Base-by-base conservation (phyloP, 2,329 filamentous ascomycete genomes). In the Endothia cerciana region DNA sequence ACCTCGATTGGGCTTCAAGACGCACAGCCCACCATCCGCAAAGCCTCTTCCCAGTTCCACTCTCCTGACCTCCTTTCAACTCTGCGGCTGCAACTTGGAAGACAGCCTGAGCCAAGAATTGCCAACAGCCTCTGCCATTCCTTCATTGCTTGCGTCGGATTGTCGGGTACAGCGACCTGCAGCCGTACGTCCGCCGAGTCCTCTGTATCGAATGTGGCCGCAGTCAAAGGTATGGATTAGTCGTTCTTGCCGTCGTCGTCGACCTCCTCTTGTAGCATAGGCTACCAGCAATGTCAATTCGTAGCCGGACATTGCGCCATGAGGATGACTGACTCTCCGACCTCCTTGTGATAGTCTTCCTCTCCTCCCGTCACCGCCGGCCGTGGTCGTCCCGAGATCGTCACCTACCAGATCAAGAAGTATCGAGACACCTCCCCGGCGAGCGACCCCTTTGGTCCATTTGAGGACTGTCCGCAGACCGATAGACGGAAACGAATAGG, bases 381-480 rank as follows among this genome's bases (percentile, higher is more conserved):
- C 4, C 8, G 38, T 13, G 51, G 38, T 8, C 38, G 36, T 17
- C 19, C 8, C 10, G 51, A 36, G 22, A 38, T n/a, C 36, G 25
- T 57, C 19, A 63, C 61, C 25, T 63, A 49, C 11, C 61, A 63
- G 15, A 63, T 63, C 51, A 45, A 63, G 30, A 45, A 36, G 13
- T 63, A 49, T 15, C 51, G 61, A 45, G 61, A 63, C 5, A 47
- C 61, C 8, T 63, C 61, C 0, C 61, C 61, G 2, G 25, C 61
- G 19, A 63, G 61, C 30, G 51, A 58, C 2, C 61, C 61, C 0
- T 63, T 63, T 22, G 19, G 40, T n/a, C 53, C 43, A 0, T 2
- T 17, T 7, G 40, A 11, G 11, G 40, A 38, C n/a, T 30, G 15
- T 3, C 28, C 25, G 17, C 51, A 25, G 28, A 49, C 40, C 8